A percentile compares a stretch with the other conserved stretches of the same genome.
These are phyloP conservation scores for Fusarium sp. DNA, from an alignment of 2,329 filamentous ascomycete genomes.

Conservation along the genomic window DNA sequence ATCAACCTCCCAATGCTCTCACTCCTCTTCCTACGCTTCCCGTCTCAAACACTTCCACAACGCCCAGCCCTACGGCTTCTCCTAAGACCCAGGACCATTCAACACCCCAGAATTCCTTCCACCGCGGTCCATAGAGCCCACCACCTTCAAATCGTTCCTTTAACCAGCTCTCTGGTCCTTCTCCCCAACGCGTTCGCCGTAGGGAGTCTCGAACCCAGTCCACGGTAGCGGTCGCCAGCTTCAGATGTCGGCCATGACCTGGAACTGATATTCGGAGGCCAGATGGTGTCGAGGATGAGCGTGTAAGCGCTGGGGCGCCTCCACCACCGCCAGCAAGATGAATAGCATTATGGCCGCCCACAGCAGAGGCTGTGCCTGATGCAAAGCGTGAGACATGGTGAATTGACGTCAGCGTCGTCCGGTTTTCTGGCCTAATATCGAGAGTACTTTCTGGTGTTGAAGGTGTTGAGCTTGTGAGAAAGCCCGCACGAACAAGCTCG, in stretches of 20 bases:
- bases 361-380: constrained; percentile 73
- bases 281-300: constrained; percentile 28
- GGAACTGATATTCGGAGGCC: constrained; percentile 69
- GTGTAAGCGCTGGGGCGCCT: constrained; percentile 47
- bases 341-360: constrained; percentile 73
- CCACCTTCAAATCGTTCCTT: constrained; percentile 78
- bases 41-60: constrained; percentile 79
- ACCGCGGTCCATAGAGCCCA: constrained; percentile 54
- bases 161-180: constrained; percentile 69
- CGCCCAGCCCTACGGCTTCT: constrained; percentile 74
- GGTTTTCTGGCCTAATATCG: constrained; percentile 61
- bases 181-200: constrained; percentile 66
- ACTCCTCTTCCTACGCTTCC: constrained; percentile 76
- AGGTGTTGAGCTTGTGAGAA: constrained; percentile 63
- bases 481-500: constrained; percentile 71
- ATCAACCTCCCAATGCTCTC: constrained; percentile 51
- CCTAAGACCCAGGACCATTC: constrained; percentile 76
- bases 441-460: constrained; percentile 49
- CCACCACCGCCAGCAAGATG: constrained; percentile 69
- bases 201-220: constrained; percentile 69
- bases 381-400: constrained; percentile 71
- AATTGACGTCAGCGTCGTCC: constrained; percentile 67
- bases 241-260: constrained; percentile 72
- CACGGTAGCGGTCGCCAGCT: constrained; percentile 69
- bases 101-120: constrained; percentile 76